Base-by-base conservation (phyloP, 768 basidiomycete species). In the Lactarius pseudohatsudake region DNA sequence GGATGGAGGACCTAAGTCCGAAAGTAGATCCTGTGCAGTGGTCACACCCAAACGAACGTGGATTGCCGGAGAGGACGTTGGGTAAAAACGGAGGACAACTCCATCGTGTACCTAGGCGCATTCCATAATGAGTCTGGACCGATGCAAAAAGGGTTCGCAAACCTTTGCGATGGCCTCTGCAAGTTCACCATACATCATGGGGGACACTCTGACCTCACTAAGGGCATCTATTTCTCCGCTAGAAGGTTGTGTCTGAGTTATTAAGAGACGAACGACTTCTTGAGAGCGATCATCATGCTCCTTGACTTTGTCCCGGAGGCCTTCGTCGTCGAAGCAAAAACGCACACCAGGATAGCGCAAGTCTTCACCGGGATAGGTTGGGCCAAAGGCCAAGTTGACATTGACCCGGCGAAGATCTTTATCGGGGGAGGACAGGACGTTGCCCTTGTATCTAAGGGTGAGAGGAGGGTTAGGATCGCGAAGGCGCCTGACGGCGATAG, bases 301-400 rank as follows among this genome's bases (percentile, higher is more conserved):
- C 72, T 86, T 87, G 68, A 82, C 70, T 7, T 83, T 80, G 64
- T 90, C 88, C 1, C 77, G 76, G 43, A 72, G 72, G 30, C 70
- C 77, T 71, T 93, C 92, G 60, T 92, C 91, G 53, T 91, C 89
- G 69, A 94, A 94, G 70, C 86, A 86, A 74, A 94, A 94, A 84
- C 87, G 88, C 40, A 94, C 80, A 0, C 92, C 92, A 2, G 92
- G 92, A 76, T 93, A 94, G 53, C 84, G 84, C 70, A 93, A 76
- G 69, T 89, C 88, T 64, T 92, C 89, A 32, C 84, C 84, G 13
- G 89, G 85, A 75, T 93, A 94, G 0, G 92, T 94, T 1, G 92
- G 92, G 2, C 92, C 92, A 76, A 94, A 93, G 18, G 84, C 85
- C 47, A 85, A 83, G 65, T 84, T 88, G 4, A 94, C 88, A 36